A percentile compares a stretch with the other conserved stretches of the same genome.
phyloP scores from a whole-genome alignment of 108 stramenopile species.

The Conticribra weissflogii region DNA sequence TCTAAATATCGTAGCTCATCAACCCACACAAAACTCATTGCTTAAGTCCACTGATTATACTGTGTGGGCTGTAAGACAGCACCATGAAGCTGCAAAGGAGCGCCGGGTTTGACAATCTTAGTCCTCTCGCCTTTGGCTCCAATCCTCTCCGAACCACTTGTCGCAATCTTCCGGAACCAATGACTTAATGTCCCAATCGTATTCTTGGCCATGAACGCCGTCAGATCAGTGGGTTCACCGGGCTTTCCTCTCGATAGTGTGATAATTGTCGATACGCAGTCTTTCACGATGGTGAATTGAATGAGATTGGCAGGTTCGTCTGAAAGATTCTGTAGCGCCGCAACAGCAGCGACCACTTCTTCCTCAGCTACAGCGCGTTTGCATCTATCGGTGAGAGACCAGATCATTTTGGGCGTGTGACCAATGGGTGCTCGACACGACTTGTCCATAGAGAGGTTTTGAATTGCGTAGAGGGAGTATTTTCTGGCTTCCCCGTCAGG shows the following conservation, averaged over 20 bases:
- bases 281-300: slow-evolving; percentile 78
- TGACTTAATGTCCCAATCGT: slow-evolving; percentile 43
- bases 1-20: no score
- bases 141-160: slow-evolving; percentile 33
- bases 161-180: slow-evolving; percentile 54
- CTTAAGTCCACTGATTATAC: slow-evolving; percentile 25
- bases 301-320: slow-evolving; percentile 88
- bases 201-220: slow-evolving; percentile 49
- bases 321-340: slow-evolving; percentile 73
- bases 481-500: slow-evolving; percentile 54
- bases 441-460: slow-evolving; percentile 81
- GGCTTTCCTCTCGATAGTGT: slow-evolving; percentile 62
- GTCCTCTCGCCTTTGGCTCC: background rate
- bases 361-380: slow-evolving; percentile 30
- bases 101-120: background rate
- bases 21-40: no score
- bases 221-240: slow-evolving; percentile 35
- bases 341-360: slow-evolving; percentile 61
- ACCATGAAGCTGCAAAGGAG: slow-evolving; percentile 6
- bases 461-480: slow-evolving; percentile 74
- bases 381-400: slow-evolving; percentile 52
- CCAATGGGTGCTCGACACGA: slow-evolving; percentile 75
- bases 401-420: slow-evolving; percentile 54
- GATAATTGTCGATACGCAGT: slow-evolving; percentile 81
- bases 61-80: slow-evolving; percentile 19